phyloP scores from a whole-genome alignment of 345 rosid species.

The Moricandia moricandioides region DNA sequence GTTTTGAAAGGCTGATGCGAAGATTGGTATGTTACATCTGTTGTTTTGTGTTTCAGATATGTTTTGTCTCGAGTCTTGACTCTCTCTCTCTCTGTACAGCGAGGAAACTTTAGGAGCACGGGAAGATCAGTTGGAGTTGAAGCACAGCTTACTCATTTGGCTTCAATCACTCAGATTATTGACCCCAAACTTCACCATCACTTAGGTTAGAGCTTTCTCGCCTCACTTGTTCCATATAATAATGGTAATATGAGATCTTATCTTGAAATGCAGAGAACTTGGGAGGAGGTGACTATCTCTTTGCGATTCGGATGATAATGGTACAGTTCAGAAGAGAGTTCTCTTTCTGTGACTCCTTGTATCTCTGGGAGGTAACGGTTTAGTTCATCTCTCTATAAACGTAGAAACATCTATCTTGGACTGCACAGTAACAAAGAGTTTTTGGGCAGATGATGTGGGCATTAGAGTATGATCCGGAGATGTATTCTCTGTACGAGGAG shows the following conservation, averaged over 20 bases:
- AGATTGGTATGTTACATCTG: constrained; percentile 63
- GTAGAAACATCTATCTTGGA: background rate
- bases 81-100: constrained; percentile 33
- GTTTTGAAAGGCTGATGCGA: constrained; percentile 95
- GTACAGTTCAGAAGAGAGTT: constrained; percentile 94
- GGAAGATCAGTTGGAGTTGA: constrained; percentile 93
- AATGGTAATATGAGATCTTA: too few species aligned
- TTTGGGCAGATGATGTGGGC: constrained; percentile 98
- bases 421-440: background rate
- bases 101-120: constrained; percentile 91
- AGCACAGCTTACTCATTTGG: constrained; percentile 81
- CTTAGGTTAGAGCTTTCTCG: constrained; percentile 52
- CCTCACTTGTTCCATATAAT: background rate
- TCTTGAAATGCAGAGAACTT: constrained; percentile 59
- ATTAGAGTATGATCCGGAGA: constrained; percentile 85
- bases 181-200: constrained; percentile 98
- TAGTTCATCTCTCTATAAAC: background rate
- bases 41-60: background rate
- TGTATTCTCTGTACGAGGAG: constrained; percentile 72
- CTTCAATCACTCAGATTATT: constrained; percentile 86
- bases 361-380: constrained; percentile 90
- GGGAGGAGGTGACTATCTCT: constrained; percentile 95
- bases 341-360: constrained; percentile 91
- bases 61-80: background rate
- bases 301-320: constrained; percentile 97